Evolutionary conservation across 768 basidiomycete species (phyloP).

Genomic region (Lepiota subincarnata): DNA sequence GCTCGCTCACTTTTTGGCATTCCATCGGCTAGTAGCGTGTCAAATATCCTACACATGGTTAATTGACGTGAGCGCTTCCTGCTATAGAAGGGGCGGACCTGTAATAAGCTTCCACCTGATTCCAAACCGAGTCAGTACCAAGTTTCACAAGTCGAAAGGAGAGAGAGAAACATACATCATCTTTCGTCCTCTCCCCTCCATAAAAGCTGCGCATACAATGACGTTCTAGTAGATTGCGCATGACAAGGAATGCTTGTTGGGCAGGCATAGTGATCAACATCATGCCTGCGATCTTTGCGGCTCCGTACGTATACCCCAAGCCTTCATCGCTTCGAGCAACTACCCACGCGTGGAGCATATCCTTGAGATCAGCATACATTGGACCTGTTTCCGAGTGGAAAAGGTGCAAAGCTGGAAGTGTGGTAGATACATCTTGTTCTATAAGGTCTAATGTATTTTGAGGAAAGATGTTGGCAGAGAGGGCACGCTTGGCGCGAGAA

Average conservation of each 20-base stretch:
- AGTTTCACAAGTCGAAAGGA: background rate
- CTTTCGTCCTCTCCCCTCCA: constrained; percentile 61
- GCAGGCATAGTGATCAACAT: constrained; percentile 77
- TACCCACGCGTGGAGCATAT: constrained; percentile 85
- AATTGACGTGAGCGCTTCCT: constrained; percentile 8
- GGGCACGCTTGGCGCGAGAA: constrained; percentile 68
- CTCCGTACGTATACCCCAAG: constrained; percentile 66
- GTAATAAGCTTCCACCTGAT: constrained; percentile 86
- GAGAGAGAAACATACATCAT: constrained; percentile 53
- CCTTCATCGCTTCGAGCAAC: constrained; percentile 82
- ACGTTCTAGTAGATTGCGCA: constrained; percentile 83
- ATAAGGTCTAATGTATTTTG: constrained; percentile 55
- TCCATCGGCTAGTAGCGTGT: constrained; percentile 84
- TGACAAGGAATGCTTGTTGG: constrained; percentile 71
- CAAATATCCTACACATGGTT: constrained; percentile 65
- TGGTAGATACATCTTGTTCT: constrained; percentile 70
- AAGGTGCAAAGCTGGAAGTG: constrained; percentile 75
- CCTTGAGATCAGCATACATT: constrained; percentile 75
- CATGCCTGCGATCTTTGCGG: constrained; percentile 80
- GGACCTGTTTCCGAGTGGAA: constrained; percentile 77
- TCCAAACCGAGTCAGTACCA: constrained; percentile 22
- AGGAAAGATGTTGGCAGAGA: constrained; percentile 65
- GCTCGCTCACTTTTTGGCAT: constrained; percentile 83
- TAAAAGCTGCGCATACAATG: constrained; percentile 86
- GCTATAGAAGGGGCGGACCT: constrained; percentile 41